A percentile compares a stretch with the other conserved stretches of the same genome.
Conservation (phyloP, 441 rosid species). For the Gossypium gossypioides region DNA sequence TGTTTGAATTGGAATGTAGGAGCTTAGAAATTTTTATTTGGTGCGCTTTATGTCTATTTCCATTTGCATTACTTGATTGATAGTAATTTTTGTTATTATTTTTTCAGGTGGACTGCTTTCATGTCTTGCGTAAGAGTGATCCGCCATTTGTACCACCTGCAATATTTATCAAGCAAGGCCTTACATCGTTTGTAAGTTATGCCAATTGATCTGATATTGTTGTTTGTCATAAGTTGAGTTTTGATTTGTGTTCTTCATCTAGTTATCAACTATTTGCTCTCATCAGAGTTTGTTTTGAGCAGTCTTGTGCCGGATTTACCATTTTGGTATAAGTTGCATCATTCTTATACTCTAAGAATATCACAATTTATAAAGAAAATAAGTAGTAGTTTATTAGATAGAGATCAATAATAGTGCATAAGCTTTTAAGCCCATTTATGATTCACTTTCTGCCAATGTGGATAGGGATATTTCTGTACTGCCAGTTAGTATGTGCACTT, state of each 20-base stretch:
- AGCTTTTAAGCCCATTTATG: not conserved
- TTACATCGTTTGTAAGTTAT: slow-evolving; percentile 73
- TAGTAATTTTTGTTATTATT: slow-evolving; percentile 10
- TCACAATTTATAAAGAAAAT: not conserved
- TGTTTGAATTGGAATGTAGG: not conserved
- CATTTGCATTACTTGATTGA: slow-evolving; percentile 4
- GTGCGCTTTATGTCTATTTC: not conserved
- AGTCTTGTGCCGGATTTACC: not conserved
- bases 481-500: not conserved
- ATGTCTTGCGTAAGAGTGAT: slow-evolving; percentile 92
- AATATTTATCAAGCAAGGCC: slow-evolving; percentile 84
- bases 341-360: not conserved
- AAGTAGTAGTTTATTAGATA: not conserved
- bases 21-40: not conserved
- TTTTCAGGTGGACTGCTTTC: slow-evolving; percentile 93
- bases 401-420: not conserved
- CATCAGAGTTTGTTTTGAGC: slow-evolving; percentile 1
- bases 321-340: not conserved
- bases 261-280: slow-evolving; percentile 4
- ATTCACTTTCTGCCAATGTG: not conserved
- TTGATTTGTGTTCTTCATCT: not conserved
- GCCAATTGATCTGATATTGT: not conserved
- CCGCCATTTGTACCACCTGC: slow-evolving; percentile 80
- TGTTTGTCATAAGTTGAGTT: not conserved
- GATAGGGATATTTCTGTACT: not conserved